phyloP scores from a whole-genome alignment of 768 basidiomycete species.

The Tylopilus vinaceipallidus region DNA sequence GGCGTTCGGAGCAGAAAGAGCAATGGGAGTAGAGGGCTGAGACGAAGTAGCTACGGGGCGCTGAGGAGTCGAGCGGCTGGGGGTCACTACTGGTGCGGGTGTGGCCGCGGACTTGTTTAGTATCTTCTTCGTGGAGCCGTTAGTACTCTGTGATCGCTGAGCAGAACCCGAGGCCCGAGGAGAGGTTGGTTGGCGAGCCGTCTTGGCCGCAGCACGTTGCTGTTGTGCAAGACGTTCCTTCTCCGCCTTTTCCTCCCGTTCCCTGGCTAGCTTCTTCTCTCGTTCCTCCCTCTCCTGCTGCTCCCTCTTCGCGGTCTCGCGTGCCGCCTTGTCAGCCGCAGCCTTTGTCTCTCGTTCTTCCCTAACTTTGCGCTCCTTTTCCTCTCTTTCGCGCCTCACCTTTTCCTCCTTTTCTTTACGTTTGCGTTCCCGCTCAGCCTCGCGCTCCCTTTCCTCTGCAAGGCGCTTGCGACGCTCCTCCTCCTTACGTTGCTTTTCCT shows the following conservation, averaged over 20 bases:
- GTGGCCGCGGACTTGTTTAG: conserved; percentile 44
- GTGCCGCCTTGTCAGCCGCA: conserved; percentile 47
- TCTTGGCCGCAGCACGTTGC: conserved; percentile 50
- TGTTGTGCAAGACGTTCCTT: conserved; percentile 46
- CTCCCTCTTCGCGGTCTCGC: conserved; percentile 38
- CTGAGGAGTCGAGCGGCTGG: conserved; percentile 38
- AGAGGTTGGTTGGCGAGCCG: conserved; percentile 48
- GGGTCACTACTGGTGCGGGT: conserved; percentile 32
- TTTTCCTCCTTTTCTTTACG: conserved; percentile 74
- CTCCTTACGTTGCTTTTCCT: conserved; percentile 79
- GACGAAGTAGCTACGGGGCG: conserved; percentile 36
- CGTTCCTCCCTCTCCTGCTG: conserved; percentile 65
- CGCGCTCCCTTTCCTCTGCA: conserved; percentile 78
- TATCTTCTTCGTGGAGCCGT: conserved; percentile 59
- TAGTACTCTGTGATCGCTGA: conserved; percentile 46
- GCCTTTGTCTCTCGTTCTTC: conserved; percentile 64
- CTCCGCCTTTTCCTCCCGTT: conserved; percentile 57
- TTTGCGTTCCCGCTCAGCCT: conserved; percentile 73
- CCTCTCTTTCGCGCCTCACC: conserved; percentile 51
- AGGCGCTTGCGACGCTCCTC: conserved; percentile 78
- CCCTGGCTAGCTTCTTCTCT: conserved; percentile 61
- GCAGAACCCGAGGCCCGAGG: conserved; percentile 50
- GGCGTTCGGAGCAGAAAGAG: conserved; percentile 30
- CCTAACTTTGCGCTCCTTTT: conserved; percentile 59
- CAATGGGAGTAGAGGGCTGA: conserved; percentile 47